Evolutionary conservation across 148 eudicot genomes (phyloP).

Genomic region (Fagopyrum esculentum): DNA sequence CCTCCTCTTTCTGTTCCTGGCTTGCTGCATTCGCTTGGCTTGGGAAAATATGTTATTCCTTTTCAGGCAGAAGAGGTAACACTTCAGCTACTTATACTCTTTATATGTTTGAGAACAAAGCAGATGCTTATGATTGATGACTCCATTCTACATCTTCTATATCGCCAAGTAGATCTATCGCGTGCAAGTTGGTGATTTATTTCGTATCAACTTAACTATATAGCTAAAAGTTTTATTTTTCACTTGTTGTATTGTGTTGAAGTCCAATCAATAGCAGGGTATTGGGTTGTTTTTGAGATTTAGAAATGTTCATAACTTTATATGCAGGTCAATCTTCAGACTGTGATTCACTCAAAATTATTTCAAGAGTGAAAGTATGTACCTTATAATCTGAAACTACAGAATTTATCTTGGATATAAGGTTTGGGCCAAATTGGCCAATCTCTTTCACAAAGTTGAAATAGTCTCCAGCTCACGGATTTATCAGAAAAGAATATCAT

Average conservation of each 20-base stretch:
- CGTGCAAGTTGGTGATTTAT: background rate
- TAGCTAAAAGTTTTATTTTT: too few relatives aligned
- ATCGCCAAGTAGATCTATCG: background rate
- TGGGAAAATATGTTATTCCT: slow-evolving; percentile 32
- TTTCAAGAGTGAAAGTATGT: background rate
- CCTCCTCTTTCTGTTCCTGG: slow-evolving; percentile 25
- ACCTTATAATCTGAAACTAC: background rate
- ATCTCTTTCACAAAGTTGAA: too few relatives aligned
- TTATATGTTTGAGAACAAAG: background rate
- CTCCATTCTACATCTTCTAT: background rate
- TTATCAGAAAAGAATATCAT: background rate
- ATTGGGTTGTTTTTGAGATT: background rate
- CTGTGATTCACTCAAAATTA: background rate
- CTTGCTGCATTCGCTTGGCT: slow-evolving; percentile 35
- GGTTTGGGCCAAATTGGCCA: too few relatives aligned
- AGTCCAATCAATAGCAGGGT: too few relatives aligned
- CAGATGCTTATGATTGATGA: background rate
- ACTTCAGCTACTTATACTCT: background rate
- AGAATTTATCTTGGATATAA: background rate
- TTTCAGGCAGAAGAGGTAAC: slow-evolving; percentile 38
- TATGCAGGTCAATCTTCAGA: background rate
- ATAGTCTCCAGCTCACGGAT: background rate
- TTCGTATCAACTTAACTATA: too few relatives aligned
- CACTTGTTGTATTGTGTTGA: too few relatives aligned
- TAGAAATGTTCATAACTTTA: background rate